Percentiles rank a stretch among this genome's conserved stretches.
Evolutionary conservation across 2,329 filamentous ascomycete species (phyloP).

Genomic region (Sphaceloma murrayae): DNA sequence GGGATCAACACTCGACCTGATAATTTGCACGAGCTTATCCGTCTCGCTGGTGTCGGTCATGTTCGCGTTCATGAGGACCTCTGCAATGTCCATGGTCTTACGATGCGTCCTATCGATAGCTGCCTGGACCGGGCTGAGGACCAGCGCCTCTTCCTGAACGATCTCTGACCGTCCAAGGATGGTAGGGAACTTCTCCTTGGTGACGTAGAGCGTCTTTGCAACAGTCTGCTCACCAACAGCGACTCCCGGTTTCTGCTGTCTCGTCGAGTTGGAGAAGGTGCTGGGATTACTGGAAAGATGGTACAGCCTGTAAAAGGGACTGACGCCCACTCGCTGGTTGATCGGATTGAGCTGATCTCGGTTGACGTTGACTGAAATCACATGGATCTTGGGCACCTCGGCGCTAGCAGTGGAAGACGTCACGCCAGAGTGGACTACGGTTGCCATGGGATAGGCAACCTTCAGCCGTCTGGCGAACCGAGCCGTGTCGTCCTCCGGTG

Average conservation of each 20-base stretch:
- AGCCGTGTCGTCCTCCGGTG: constrained; percentile 62
- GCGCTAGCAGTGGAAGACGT: constrained; percentile 1
- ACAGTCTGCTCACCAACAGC: constrained; percentile 62
- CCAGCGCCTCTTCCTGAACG: constrained; percentile 54
- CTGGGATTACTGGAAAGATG: constrained; percentile 68
- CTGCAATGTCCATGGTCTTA: constrained; percentile 76
- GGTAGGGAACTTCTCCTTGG: constrained; percentile 79
- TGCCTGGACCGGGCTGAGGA: constrained; percentile 69
- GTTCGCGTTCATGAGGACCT: constrained; percentile 62
- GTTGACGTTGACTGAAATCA: constrained; percentile 61
- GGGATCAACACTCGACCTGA: constrained; percentile 67
- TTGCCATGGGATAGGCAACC: constrained; percentile 60
- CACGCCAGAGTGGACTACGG: constrained; percentile 14
- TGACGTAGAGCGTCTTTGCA: constrained; percentile 76
- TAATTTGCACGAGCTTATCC: constrained; percentile 63
- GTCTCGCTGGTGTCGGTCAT: constrained; percentile 49
- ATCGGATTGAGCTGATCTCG: constrained; percentile 74
- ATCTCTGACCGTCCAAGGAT: constrained; percentile 84
- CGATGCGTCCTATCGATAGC: constrained; percentile 81
- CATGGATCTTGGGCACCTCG: constrained; percentile 16
- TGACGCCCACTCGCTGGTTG: constrained; percentile 78
- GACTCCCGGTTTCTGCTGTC: constrained; percentile 54
- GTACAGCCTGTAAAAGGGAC: constrained; percentile 76
- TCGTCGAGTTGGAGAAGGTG: constrained; percentile 65
- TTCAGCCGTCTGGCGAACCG: constrained; percentile 88